Percentiles rank a stretch among this genome's conserved stretches.
These are phyloP conservation scores for Thalassiosira livingstoniorum DNA, from an alignment of 352 stramenopile species.

Conservation along the genomic window DNA sequence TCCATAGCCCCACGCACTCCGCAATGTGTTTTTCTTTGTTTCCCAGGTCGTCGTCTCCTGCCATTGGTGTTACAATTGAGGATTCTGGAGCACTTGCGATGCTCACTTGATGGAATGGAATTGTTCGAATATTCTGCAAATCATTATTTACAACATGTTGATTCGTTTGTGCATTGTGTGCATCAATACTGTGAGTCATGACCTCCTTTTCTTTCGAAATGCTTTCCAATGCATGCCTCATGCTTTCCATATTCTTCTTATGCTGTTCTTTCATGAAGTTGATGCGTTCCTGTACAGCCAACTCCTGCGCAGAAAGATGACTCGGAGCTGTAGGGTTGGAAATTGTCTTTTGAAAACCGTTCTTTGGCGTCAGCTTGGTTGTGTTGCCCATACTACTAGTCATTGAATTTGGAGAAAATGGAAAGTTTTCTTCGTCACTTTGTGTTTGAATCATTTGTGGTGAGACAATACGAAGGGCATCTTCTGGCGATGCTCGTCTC, in stretches of 20 bases:
- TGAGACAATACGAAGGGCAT: background rate
- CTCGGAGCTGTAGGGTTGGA: background rate
- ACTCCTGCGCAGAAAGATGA: background rate
- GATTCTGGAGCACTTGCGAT: background rate
- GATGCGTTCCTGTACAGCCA: conserved; percentile 34
- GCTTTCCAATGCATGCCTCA: conserved; percentile 24
- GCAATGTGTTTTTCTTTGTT: conserved; percentile 34
- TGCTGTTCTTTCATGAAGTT: conserved; percentile 45
- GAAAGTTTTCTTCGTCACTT: conserved; percentile 40
- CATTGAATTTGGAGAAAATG: conserved; percentile 16
- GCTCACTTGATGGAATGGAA: background rate
- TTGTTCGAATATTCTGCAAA: background rate
- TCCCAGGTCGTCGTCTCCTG: background rate
- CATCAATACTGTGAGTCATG: too few relatives aligned
- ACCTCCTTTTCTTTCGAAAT: background rate
- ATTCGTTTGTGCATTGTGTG: too few relatives aligned
- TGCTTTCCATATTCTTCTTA: conserved; percentile 42
- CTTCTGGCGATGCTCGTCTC: conserved; percentile 13
- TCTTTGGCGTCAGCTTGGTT: conserved; percentile 3
- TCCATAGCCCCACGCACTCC: conserved; percentile 39
- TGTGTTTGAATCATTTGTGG: background rate
- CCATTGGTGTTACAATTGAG: background rate
- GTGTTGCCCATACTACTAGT: conserved; percentile 21
- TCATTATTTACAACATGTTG: too few relatives aligned
- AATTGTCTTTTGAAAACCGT: background rate